Percentiles rank a stretch among this genome's conserved stretches.
Evolutionary conservation across 2,329 filamentous ascomycete species (phyloP).

Genomic region (Exophiala oligosperma): DNA sequence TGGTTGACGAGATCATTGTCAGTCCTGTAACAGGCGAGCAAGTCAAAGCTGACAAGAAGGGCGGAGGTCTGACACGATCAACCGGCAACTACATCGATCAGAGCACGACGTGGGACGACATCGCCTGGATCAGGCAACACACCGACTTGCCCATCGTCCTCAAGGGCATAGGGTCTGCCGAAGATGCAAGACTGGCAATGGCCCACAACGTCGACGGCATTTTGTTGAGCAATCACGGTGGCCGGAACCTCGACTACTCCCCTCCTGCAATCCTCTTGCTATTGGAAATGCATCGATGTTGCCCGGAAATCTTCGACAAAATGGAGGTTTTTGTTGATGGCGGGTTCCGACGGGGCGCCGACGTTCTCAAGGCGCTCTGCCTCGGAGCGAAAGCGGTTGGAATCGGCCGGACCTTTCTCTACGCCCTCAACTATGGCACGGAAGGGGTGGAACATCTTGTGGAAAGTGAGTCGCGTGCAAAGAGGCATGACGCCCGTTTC

Average conservation of each 20-base stretch:
- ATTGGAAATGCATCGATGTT: conserved; percentile 52
- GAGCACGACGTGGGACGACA: conserved; percentile 54
- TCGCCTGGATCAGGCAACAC: conserved; percentile 53
- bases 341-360: too few species aligned
- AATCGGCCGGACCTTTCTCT: too few species aligned
- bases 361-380: too few species aligned
- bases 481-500: too few species aligned
- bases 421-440: too few species aligned
- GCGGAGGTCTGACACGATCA: conserved; percentile 54
- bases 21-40: conserved; percentile 31
- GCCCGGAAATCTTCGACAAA: conserved; percentile 43
- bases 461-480: too few species aligned
- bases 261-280: conserved; percentile 53
- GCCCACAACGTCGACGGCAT: conserved; percentile 56
- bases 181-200: conserved; percentile 56
- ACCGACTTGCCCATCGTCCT: conserved; percentile 55
- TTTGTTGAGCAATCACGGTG: conserved; percentile 60
- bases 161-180: conserved; percentile 59
- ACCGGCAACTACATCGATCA: conserved; percentile 58
- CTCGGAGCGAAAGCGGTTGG: too few species aligned
- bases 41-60: conserved; percentile 53
- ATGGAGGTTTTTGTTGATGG: too few species aligned
- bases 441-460: too few species aligned
- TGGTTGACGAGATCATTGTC: conserved; percentile 45
- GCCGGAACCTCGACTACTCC: conserved; percentile 56